Evolutionary conservation across 805 yeast genomes (phyloP).

Genomic region (Kodamaea neixiangensis): DNA sequence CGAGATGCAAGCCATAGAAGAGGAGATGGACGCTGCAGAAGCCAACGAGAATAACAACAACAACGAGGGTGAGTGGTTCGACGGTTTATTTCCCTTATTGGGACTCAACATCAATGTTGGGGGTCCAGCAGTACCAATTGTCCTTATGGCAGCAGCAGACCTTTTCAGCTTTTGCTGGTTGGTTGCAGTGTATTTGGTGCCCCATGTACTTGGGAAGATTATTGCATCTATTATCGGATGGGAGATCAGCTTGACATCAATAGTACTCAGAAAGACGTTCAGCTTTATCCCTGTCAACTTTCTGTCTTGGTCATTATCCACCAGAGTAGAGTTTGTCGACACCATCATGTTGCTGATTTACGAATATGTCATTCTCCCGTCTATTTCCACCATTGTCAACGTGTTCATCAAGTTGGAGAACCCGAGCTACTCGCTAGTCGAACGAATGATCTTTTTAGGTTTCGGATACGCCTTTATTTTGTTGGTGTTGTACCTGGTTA

Average conservation of each 20-base stretch:
- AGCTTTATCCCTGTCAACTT: not conserved
- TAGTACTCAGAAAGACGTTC: not conserved
- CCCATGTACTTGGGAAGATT: conserved; percentile 47
- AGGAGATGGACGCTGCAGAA: not conserved
- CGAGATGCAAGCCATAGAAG: not conserved
- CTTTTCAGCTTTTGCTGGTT: conserved; percentile 37
- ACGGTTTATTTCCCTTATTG: conserved; percentile 34
- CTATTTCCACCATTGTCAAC: not conserved
- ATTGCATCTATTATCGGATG: conserved; percentile 17
- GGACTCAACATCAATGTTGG: conserved; percentile 33
- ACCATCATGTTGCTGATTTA: conserved; percentile 3
- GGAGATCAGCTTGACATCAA: not conserved
- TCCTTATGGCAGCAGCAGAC: conserved; percentile 34
- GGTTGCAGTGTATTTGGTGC: conserved; percentile 46
- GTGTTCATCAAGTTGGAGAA: not conserved
- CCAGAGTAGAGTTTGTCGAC: not conserved
- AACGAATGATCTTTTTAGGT: conserved; percentile 38
- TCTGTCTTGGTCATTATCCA: not conserved
- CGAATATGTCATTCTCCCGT: not conserved
- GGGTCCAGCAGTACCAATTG: conserved; percentile 14
- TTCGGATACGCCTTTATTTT: conserved; percentile 36
- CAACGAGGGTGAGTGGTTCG: conserved; percentile 1
- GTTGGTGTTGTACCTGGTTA: conserved; percentile 24
- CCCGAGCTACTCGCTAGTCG: conserved; percentile 32
- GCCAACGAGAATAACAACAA: not conserved